Evolutionary conservation across 169 alveolate genomes (phyloP), one percentile per base, ranked within the genome.

Genomic region (Babesia caballi): DNA sequence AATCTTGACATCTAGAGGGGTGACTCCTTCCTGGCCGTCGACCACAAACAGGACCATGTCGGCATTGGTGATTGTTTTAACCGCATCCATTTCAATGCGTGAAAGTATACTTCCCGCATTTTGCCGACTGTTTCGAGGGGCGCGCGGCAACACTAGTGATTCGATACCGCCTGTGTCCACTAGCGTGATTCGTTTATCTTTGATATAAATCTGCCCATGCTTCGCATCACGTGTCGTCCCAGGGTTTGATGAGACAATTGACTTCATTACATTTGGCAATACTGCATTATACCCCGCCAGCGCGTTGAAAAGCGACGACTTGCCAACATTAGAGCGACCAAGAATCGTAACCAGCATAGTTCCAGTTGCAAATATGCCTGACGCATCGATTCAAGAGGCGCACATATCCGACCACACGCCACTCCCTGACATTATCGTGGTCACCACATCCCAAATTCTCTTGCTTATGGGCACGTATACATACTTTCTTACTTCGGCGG

Each of bases 271-370:
- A 30, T 27, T 80, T 19, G 82, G 50, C 28, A 51, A 15, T 19
- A 11, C n/a, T 17, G 41, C 57, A n/a, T 61, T 72, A 49, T 83
- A 61, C 30, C 85, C 21, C 21, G 85, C 76, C 12, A 88, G 23
- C 42, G 91, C 76, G 66, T 88, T 88, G 61, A 84, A 88, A 38
- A 88, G 87, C 51, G 90, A 68, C 21, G 93, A 88, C 28, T 88
- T 88, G 27, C 93, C 93, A 40, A 88, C 93, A 66, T 88, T 88
- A 14, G 93, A 88, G 50, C 93, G 54, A 9, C 93, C 93, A 30
- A 88, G 71, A 67, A 88, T 61, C 27, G 93, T 63, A 47, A 88
- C 78, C 41, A 75, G 52, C 72, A 80, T 69, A 15, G 15, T 66
- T 47, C 23, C 33, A 7, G n/a, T n/a, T n/a, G n/a, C n/a, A n/a